Evolutionary conservation across 2,329 filamentous ascomycete species (phyloP).

Genomic region (Orbilia brochopaga): DNA sequence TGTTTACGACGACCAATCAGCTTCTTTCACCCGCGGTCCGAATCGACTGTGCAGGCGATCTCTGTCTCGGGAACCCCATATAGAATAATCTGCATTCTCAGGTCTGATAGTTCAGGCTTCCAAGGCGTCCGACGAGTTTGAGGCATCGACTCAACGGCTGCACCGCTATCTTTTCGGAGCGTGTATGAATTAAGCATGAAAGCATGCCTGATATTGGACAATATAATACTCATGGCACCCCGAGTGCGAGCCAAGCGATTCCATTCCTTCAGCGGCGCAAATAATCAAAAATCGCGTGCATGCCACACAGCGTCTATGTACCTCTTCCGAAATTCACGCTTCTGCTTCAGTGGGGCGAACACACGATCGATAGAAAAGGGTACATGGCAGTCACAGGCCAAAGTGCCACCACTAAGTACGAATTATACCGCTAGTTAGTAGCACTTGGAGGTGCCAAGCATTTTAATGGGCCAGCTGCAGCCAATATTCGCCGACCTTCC

Average conservation of each 20-base stretch:
- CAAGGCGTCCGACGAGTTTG: neutral
- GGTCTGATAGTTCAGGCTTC: slow-evolving; percentile 11
- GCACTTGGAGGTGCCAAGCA: slow-evolving; percentile 37
- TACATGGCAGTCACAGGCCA: neutral
- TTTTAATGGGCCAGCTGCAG: slow-evolving; percentile 25
- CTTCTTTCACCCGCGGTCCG: slow-evolving; percentile 1
- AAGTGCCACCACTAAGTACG: neutral
- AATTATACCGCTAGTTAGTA: neutral
- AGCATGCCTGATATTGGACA: slow-evolving; percentile 7
- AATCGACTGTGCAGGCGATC: slow-evolving; percentile 39
- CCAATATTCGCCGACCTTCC: slow-evolving; percentile 47
- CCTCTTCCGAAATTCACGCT: too few relatives aligned
- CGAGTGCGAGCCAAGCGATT: too few relatives aligned
- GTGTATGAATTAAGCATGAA: neutral
- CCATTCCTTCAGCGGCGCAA: too few relatives aligned
- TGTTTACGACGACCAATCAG: slow-evolving; percentile 21
- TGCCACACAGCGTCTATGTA: neutral
- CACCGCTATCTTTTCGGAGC: neutral
- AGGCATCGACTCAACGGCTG: neutral
- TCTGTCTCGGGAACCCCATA: slow-evolving; percentile 50
- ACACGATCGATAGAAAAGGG: too few relatives aligned
- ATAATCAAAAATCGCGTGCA: neutral
- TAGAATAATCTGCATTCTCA: slow-evolving; percentile 25
- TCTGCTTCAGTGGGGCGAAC: too few relatives aligned
- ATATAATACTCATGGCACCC: neutral